Evolutionary conservation across 2,329 filamentous ascomycete genomes (phyloP).

Genomic region (Gnomoniopsis sp.): DNA sequence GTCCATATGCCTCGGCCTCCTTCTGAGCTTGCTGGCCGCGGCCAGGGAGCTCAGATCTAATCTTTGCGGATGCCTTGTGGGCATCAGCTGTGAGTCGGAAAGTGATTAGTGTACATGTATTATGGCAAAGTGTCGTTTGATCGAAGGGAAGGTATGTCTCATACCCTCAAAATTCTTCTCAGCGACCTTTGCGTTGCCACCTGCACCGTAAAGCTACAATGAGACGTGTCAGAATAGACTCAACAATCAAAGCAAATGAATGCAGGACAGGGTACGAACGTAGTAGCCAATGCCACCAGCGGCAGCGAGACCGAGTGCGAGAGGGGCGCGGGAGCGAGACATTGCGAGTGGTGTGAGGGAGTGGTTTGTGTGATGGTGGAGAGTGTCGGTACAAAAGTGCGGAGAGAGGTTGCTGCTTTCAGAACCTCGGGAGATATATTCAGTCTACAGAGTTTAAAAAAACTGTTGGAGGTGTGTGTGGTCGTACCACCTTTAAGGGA

Average conservation of each 20-base stretch:
- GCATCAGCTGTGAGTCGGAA: conserved; percentile 70
- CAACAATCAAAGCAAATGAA: no score
- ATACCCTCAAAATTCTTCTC: conserved; percentile 82
- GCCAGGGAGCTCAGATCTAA: conserved; percentile 65
- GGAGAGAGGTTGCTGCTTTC: not conserved
- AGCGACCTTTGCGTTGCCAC: conserved; percentile 77
- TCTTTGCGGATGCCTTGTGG: conserved; percentile 61
- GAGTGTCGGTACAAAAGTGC: not conserved
- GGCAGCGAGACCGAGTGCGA: conserved; percentile 57
- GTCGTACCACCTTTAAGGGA: no score
- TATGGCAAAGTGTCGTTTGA: not conserved
- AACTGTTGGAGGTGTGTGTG: no score
- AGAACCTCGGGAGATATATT: no score
- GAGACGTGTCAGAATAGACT: no score
- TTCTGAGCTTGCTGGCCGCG: conserved; percentile 61
- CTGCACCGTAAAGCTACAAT: conserved; percentile 67
- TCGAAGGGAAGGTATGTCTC: conserved; percentile 24
- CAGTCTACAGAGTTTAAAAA: no score
- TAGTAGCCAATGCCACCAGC: conserved; percentile 80
- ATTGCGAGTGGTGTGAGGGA: conserved; percentile 30
- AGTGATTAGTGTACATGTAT: not conserved
- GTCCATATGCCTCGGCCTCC: conserved; percentile 58
- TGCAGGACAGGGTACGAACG: conserved; percentile 18
- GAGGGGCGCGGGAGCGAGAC: conserved; percentile 44
- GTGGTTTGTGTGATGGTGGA: not conserved